Evolutionary conservation across 2,329 filamentous ascomycete species (phyloP).

Genomic region (Cladosporium colombiae): DNA sequence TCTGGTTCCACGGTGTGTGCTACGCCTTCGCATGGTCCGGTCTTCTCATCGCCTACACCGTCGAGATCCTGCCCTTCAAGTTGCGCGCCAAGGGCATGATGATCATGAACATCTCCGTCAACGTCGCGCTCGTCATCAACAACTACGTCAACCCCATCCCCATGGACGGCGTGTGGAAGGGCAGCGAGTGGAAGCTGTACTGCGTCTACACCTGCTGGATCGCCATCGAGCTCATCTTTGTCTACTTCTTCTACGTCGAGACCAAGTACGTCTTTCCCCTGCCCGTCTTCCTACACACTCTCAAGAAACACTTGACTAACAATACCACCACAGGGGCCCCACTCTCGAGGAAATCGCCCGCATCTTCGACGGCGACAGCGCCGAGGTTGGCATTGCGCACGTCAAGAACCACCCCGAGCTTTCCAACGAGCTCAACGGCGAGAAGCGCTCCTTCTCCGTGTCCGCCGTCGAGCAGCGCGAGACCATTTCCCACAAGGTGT

Average conservation of each 20-base stretch:
- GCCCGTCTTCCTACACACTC: no score
- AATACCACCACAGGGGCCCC: slow-evolving; percentile 53
- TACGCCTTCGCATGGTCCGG: slow-evolving; percentile 59
- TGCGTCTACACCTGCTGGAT: slow-evolving; percentile 67
- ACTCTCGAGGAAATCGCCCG: slow-evolving; percentile 70
- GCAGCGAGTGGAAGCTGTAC: slow-evolving; percentile 65
- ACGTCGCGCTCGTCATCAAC: slow-evolving; percentile 62
- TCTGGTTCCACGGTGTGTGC: slow-evolving; percentile 53
- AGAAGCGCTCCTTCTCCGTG: slow-evolving; percentile 14
- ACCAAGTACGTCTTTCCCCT: slow-evolving; percentile 21
- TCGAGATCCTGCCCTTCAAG: slow-evolving; percentile 53
- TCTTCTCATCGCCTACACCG: slow-evolving; percentile 53
- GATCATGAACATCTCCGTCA: slow-evolving; percentile 64
- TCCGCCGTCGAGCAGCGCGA: slow-evolving; percentile 14
- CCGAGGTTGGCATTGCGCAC: slow-evolving; percentile 38
- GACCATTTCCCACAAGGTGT: slow-evolving; percentile 17
- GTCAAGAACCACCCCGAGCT: slow-evolving; percentile 21
- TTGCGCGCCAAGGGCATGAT: slow-evolving; percentile 52
- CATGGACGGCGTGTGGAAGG: slow-evolving; percentile 50
- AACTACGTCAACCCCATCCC: slow-evolving; percentile 65
- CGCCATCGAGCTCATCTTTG: slow-evolving; percentile 60
- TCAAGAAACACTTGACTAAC: not conserved
- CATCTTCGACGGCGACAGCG: slow-evolving; percentile 68
- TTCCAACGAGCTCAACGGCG: slow-evolving; percentile 12
- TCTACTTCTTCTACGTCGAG: slow-evolving; percentile 69